phyloP scores from a whole-genome alignment of 1,139 yeast species.

The Arxiozyma slooffiae region DNA sequence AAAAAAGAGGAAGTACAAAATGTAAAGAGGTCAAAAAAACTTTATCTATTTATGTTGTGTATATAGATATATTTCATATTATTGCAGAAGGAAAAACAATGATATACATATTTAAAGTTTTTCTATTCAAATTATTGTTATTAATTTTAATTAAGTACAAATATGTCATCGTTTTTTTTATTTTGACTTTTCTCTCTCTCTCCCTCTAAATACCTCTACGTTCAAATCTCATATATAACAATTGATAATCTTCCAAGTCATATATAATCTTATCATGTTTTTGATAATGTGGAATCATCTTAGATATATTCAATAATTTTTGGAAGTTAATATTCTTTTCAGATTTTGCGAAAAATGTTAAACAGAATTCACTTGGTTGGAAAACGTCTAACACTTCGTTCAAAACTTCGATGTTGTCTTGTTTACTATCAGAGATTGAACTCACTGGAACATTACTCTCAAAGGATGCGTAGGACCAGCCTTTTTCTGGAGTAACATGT shows the following conservation, averaged over 20 bases:
- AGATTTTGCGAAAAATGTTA: conserved; percentile 44
- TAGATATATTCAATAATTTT: conserved; percentile 28
- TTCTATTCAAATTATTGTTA: no score
- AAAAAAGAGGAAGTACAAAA: no score
- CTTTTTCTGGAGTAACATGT: conserved; percentile 88
- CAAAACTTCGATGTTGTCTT: conserved; percentile 42
- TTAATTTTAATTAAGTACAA: no score
- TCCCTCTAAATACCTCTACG: conserved; percentile 2
- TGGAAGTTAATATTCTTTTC: conserved; percentile 31
- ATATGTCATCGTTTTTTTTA: no score
- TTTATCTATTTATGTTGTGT: no score
- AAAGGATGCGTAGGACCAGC: conserved; percentile 94
- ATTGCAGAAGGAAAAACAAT: no score
- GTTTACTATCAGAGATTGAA: conserved; percentile 28
- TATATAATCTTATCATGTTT: conserved; percentile 61
- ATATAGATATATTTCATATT: no score
- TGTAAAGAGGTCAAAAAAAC: no score
- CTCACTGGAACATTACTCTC: conserved; percentile 65
- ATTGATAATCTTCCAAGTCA: conserved; percentile 52
- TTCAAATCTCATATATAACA: conserved; percentile 34
- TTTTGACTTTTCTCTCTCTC: no score
- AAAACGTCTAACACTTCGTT: conserved; percentile 53
- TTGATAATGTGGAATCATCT: conserved; percentile 44
- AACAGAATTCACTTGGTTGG: conserved; percentile 67
- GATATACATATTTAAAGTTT: neutral